Percentiles rank a stretch among this genome's conserved stretches.
These are phyloP conservation scores for Phoma sp. DNA, from an alignment of 2,329 filamentous ascomycete genomes.

Conservation along the genomic window DNA sequence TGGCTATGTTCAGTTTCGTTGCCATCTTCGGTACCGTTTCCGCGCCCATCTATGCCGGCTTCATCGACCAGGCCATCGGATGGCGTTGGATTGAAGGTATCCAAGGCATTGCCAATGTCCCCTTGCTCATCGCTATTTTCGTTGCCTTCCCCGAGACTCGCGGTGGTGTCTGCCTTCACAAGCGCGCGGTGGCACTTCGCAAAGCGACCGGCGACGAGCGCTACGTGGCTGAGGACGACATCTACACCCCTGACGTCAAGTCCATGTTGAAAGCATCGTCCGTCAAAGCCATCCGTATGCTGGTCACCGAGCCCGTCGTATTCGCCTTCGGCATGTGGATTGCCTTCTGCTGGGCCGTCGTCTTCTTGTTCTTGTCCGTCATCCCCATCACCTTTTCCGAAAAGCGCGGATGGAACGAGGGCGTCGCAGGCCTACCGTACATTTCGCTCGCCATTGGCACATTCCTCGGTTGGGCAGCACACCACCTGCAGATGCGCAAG, in stretches of 20 bases:
- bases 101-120: constrained; percentile 59
- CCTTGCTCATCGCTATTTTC: constrained; percentile 49
- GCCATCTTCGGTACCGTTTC: constrained; percentile 55
- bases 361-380: constrained; percentile 59
- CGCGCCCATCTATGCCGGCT: constrained; percentile 61
- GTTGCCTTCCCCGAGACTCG: constrained; percentile 50
- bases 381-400: constrained; percentile 51
- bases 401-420: constrained; percentile 61
- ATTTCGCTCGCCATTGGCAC: constrained; percentile 59
- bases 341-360: constrained; percentile 60
- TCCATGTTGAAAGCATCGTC: constrained; percentile 56
- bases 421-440: constrained; percentile 58
- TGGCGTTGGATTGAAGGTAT: constrained; percentile 63
- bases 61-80: constrained; percentile 60
- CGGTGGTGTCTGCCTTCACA: constrained; percentile 56
- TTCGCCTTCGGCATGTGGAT: constrained; percentile 61
- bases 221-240: constrained; percentile 59
- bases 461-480: constrained; percentile 56
- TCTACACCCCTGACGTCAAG: constrained; percentile 58
- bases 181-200: constrained; percentile 57
- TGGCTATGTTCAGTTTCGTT: constrained; percentile 40
- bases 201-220: constrained; percentile 57
- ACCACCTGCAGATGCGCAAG: constrained; percentile 60
- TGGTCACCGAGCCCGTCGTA: constrained; percentile 57
- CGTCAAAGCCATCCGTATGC: constrained; percentile 60